phyloP scores from a whole-genome alignment of 179 eudicot genomes.

The Sideroxylon spinosum region DNA sequence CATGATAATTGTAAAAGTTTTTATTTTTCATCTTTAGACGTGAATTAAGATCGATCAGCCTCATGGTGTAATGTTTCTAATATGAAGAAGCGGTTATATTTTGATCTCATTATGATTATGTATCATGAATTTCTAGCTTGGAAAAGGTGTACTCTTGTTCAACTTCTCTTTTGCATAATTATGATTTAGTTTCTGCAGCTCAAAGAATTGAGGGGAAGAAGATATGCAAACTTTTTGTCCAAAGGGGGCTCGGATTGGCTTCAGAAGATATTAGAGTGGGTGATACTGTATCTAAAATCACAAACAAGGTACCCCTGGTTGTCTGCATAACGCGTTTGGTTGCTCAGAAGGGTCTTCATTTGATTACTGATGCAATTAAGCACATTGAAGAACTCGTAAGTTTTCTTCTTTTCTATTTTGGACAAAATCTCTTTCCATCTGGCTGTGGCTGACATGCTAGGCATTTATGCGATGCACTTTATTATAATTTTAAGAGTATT shows the following conservation, averaged over 20 bases:
- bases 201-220: constrained; percentile 51
- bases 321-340: constrained; percentile 85
- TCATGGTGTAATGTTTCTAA: not conserved
- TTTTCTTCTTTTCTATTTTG: constrained; percentile 1
- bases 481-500: not conserved
- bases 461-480: not conserved
- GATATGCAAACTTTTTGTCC: constrained; percentile 65
- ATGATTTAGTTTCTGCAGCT: constrained; percentile 33
- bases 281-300: constrained; percentile 10
- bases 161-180: not conserved
- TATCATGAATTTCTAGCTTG: not conserved
- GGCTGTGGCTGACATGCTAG: not conserved
- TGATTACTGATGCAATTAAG: constrained; percentile 70
- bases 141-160: not conserved
- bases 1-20: not conserved
- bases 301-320: constrained; percentile 51
- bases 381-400: constrained; percentile 68
- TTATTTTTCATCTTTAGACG: not conserved
- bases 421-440: not conserved
- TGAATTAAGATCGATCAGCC: not conserved
- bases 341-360: constrained; percentile 92
- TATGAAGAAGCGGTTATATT: too few relatives aligned
- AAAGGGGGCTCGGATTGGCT: constrained; percentile 69
- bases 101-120: not conserved
- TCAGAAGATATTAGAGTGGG: constrained; percentile 23